Conservation (phyloP, 176 grass and related monocot species). For the Tuctoria greenei region DNA sequence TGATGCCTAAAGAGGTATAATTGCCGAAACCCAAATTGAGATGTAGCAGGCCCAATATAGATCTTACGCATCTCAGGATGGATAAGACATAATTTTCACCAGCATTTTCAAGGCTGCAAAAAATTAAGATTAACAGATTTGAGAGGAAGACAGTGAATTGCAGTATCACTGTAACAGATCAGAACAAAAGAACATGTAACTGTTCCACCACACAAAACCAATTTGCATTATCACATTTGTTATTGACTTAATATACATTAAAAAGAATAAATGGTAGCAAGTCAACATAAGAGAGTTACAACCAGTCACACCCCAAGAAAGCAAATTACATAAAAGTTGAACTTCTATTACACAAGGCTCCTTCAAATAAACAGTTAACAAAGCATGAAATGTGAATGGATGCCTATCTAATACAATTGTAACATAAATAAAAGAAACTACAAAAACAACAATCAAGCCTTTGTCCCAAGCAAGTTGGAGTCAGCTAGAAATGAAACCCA, state of each 20-base stretch:
- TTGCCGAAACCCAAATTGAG: conserved; percentile 17
- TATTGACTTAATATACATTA: conserved; percentile 7
- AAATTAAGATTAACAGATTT: conserved; percentile 11
- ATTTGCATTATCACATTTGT: conserved; percentile 14
- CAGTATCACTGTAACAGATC: conserved; percentile 7
- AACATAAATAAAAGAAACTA: conserved; percentile 18
- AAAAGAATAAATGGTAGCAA: conserved; percentile 9
- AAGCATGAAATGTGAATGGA: background rate
- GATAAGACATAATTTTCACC: conserved; percentile 83
- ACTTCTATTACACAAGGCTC: background rate
- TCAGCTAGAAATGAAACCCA: too few species aligned
- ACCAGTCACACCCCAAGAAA: conserved; percentile 21
- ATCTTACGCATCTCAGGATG: conserved; percentile 77
- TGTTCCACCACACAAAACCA: conserved; percentile 12
- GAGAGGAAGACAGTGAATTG: background rate
- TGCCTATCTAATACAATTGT: background rate
- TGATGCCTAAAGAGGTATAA: conserved; percentile 48
- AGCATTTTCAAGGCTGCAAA: conserved; percentile 84
- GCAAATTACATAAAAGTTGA: conserved; percentile 11
- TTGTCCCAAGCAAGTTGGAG: too few species aligned
- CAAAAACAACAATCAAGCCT: too few species aligned
- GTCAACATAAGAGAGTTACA: conserved; percentile 24
- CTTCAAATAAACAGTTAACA: conserved; percentile 14
- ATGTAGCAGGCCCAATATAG: conserved; percentile 67
- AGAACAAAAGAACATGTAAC: background rate